Evolutionary conservation across 345 rosid genomes (phyloP).

Genomic region (Eucalyptus cladocalyx): DNA sequence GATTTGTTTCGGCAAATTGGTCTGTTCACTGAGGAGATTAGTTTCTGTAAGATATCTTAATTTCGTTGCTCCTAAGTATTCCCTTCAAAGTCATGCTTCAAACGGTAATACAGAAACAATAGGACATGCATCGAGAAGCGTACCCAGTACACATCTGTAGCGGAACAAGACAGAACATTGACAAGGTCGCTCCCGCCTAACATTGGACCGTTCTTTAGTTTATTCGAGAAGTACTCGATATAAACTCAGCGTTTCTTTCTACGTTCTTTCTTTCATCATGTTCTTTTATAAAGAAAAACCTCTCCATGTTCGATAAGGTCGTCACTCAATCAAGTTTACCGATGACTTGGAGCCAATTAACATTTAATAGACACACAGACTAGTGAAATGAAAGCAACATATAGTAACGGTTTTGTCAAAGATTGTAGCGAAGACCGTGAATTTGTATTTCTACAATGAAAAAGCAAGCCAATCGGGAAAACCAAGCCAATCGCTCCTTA

Average conservation of each 20-base stretch:
- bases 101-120: neutral
- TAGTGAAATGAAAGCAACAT: neutral
- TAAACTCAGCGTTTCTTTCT: neutral
- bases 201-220: neutral
- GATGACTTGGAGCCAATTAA: neutral
- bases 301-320: neutral
- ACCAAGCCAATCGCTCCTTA: neutral
- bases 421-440: neutral
- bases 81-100: neutral
- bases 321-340: neutral
- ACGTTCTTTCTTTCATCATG: neutral
- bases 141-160: neutral
- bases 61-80: neutral
- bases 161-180: neutral
- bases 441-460: neutral
- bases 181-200: neutral
- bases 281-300: neutral
- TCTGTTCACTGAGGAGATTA: neutral
- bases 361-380: neutral
- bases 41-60: neutral
- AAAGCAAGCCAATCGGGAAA: neutral
- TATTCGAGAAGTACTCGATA: neutral
- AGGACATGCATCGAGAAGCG: neutral
- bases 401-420: neutral
- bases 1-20: neutral